These are phyloP conservation scores for Backusella westeae DNA, from an alignment of 192 early-diverging fungal species.

Conservation along the genomic window DNA sequence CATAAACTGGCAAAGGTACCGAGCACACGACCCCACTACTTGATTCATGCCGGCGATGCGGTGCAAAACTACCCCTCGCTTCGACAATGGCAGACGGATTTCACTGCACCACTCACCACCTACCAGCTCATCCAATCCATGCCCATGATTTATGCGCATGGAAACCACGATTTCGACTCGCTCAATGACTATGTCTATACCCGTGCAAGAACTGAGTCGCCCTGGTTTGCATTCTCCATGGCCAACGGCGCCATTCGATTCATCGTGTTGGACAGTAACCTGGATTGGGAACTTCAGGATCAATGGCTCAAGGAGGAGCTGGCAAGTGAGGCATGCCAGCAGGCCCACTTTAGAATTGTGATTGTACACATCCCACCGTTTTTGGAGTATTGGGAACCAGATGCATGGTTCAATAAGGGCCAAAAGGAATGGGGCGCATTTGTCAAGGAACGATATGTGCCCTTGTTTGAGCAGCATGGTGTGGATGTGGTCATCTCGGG, in stretches of 20 bases:
- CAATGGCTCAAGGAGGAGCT: constrained; percentile 61
- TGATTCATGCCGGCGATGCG: constrained; percentile 71
- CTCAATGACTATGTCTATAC: constrained; percentile 48
- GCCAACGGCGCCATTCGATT: constrained; percentile 53
- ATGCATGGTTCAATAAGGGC: constrained; percentile 61
- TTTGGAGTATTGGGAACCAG: constrained; percentile 74
- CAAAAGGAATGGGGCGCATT: constrained; percentile 73
- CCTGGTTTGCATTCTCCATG: constrained; percentile 56
- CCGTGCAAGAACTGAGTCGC: constrained; percentile 38
- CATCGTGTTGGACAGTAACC: constrained; percentile 68
- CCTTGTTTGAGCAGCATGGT: constrained; percentile 59
- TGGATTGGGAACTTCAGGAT: constrained; percentile 59
- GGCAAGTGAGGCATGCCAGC: constrained; percentile 45
- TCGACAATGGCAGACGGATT: constrained; percentile 70
- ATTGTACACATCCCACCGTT: constrained; percentile 75
- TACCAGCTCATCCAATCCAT: constrained; percentile 51
- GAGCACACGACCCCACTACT: constrained; percentile 42
- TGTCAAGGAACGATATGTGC: constrained; percentile 61
- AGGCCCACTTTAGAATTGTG: constrained; percentile 61
- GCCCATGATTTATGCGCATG: constrained; percentile 69
- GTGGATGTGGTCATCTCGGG: constrained; percentile 77
- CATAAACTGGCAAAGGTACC: not conserved
- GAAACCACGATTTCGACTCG: constrained; percentile 74
- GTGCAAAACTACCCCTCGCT: constrained; percentile 57
- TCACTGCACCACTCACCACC: constrained; percentile 60